phyloP scores from a whole-genome alignment of 1,284 basidiomycete species.

The Fistulinella cinereoalba region DNA sequence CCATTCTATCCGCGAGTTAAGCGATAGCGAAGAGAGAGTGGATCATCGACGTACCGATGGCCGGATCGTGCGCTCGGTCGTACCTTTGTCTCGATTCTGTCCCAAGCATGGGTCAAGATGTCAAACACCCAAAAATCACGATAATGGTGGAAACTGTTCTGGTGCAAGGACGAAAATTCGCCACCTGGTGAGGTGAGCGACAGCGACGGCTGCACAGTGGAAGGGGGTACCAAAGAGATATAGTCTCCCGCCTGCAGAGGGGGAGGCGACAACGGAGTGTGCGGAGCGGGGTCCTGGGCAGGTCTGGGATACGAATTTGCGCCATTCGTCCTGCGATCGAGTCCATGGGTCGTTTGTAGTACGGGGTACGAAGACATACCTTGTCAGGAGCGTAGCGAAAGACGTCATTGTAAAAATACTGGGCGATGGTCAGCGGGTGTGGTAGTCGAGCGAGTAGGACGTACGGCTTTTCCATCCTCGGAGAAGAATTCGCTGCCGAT shows the following conservation, averaged over 20 bases:
- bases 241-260: constrained; percentile 77
- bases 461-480: constrained; percentile 75
- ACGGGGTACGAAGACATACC: constrained; percentile 30
- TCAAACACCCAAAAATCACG: constrained; percentile 86
- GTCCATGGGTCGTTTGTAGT: not conserved
- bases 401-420: constrained; percentile 81
- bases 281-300: constrained; percentile 85
- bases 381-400: constrained; percentile 83
- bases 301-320: constrained; percentile 76
- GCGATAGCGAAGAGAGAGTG: not conserved
- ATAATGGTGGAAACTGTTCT: constrained; percentile 90
- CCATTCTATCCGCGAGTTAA: constrained; percentile 59
- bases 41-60: constrained; percentile 51
- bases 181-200: constrained; percentile 53
- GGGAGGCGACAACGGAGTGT: constrained; percentile 73
- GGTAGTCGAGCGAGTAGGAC: constrained; percentile 15
- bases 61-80: constrained; percentile 82
- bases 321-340: constrained; percentile 57
- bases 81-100: constrained; percentile 83
- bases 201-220: no score
- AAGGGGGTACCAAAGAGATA: constrained; percentile 68
- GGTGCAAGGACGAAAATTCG: constrained; percentile 83
- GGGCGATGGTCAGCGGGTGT: not conserved
- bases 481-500: constrained; percentile 84
- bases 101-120: constrained; percentile 76